Conservation (phyloP, 768 basidiomycete species). For the Termitomyces titanicus region DNA sequence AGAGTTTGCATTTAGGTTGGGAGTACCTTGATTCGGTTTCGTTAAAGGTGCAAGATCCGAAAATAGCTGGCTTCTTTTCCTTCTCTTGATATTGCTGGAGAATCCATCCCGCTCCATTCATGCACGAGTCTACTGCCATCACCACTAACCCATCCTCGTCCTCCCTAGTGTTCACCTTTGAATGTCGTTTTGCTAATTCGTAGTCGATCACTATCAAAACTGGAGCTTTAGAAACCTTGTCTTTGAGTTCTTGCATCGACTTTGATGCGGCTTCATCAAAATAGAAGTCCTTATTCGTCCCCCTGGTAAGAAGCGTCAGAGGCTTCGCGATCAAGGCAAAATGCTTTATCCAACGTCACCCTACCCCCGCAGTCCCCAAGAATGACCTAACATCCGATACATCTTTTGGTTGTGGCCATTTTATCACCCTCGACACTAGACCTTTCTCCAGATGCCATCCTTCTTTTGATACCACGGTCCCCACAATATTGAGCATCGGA, state of each 20-base stretch:
- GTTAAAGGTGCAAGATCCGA: neutral
- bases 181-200: neutral
- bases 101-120: slow-evolving; percentile 23
- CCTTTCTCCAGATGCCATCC: slow-evolving; percentile 24
- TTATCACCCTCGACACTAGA: slow-evolving; percentile 20
- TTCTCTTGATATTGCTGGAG: neutral
- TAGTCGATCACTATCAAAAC: slow-evolving; percentile 31
- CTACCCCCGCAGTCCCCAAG: slow-evolving; percentile 20
- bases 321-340: slow-evolving; percentile 22
- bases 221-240: no score
- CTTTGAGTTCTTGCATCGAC: slow-evolving; percentile 26
- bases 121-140: slow-evolving; percentile 29
- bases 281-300: slow-evolving; percentile 18
- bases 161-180: slow-evolving; percentile 6
- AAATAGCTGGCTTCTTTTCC: neutral
- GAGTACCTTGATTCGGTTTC: neutral
- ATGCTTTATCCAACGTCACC: slow-evolving; percentile 18
- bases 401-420: slow-evolving; percentile 20
- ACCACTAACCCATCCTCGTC: slow-evolving; percentile 23
- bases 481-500: slow-evolving; percentile 21
- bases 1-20: neutral
- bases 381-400: no score
- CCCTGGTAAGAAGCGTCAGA: slow-evolving; percentile 12
- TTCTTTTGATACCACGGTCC: slow-evolving; percentile 20
- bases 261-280: slow-evolving; percentile 18